Conservation (phyloP, 768 basidiomycete species). For the Butyriboletus loyo region DNA sequence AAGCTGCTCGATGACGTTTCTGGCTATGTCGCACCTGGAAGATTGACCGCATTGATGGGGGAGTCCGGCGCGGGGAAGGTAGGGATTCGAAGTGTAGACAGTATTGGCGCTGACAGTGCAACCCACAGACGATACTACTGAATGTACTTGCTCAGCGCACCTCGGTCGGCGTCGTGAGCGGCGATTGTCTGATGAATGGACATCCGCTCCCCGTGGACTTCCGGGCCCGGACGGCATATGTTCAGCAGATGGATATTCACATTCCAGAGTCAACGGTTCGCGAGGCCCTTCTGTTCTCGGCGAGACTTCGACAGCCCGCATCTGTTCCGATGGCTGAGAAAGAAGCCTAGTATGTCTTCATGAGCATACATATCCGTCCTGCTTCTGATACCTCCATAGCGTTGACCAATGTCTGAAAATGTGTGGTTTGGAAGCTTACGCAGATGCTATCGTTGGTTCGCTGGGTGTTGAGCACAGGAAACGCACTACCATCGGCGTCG, state of each 20-base stretch:
- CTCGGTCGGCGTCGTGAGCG: slow-evolving; percentile 45
- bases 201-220: slow-evolving; percentile 54
- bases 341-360: slow-evolving; percentile 62
- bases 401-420: slow-evolving; percentile 60
- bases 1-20: slow-evolving; percentile 44
- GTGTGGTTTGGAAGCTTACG: slow-evolving; percentile 59
- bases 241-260: slow-evolving; percentile 82
- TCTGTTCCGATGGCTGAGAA: slow-evolving; percentile 67
- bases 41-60: slow-evolving; percentile 51
- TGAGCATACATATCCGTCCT: background rate
- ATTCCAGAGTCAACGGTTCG: slow-evolving; percentile 72
- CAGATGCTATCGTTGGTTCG: slow-evolving; percentile 64
- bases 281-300: slow-evolving; percentile 79
- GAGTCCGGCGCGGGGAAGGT: slow-evolving; percentile 35
- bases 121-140: slow-evolving; percentile 50
- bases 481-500: slow-evolving; percentile 58
- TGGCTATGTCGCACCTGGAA: slow-evolving; percentile 51
- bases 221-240: slow-evolving; percentile 51
- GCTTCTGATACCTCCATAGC: slow-evolving; percentile 22
- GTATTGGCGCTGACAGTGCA: background rate
- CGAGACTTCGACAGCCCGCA: slow-evolving; percentile 70
- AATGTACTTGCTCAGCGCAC: slow-evolving; percentile 55
- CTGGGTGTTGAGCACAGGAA: slow-evolving; percentile 49
- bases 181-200: slow-evolving; percentile 55
- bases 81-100: background rate